Evolutionary conservation across 202 grass and related monocot genomes (phyloP), one percentile per base, ranked within the genome.

Genomic region (Setaria viridis): DNA sequence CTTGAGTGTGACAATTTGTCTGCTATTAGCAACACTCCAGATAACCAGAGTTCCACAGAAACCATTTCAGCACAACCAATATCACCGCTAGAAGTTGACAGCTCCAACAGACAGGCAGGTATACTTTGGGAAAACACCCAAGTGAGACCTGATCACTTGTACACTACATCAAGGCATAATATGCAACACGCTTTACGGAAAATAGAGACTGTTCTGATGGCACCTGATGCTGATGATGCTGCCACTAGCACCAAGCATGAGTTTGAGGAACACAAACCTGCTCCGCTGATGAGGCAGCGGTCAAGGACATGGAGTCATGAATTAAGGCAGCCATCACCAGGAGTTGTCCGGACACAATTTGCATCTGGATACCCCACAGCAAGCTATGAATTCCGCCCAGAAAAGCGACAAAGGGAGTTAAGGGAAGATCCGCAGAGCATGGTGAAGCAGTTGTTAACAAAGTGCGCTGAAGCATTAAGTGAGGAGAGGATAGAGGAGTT

Each of bases 161-260:
- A 89, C 85, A 53, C 88, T 76, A 83, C 78, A 85, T 94, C 92
- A 50, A 89, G 77, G 16, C 89, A 87, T 74, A 97, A 89, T 88
- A 99, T 99, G 92, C 91, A 93, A 83, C 92, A 94, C 55, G 75
- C 94, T 11, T 85, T 99, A 48, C 92, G 90, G 55, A 87, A 99
- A 71, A 91, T 99, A 84, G 97, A 99, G 55, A 94, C 87, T 15
- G 97, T 90, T 89, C 88, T 99, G 64, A 99, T 99, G 97, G 90
- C 94, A 59, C 92, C 97, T 63, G 97, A 99, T 55, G 76, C 78
- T 64, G 88, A 93, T 81, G 87, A 93, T 87, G 72, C 81, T 59
- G 79, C 88, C 62, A 87, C 86, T 67, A 87, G 81, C 71, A 83
- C 63, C 43, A 89, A 87, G 62, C 88, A 78, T 53, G 89, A 87